Evolutionary conservation across 345 rosid species (phyloP).

Genomic region (Eutrema heterophyllum): DNA sequence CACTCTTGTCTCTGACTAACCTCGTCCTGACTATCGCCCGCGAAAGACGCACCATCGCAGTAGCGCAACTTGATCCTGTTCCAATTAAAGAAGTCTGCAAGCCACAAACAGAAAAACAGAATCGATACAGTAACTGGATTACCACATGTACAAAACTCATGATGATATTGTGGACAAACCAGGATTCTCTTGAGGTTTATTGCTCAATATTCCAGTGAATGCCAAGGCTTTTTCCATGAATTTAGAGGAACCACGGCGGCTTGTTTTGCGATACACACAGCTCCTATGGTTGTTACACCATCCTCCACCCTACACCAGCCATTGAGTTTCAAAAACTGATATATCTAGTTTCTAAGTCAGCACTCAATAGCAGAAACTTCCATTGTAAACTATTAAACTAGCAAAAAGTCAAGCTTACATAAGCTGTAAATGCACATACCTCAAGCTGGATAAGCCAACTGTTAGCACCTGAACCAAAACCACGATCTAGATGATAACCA

Average conservation of each 20-base stretch:
- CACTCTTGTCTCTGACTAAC: constrained; percentile 29
- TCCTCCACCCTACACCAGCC: constrained; percentile 72
- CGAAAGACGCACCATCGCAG: constrained; percentile 97
- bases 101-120: not conserved
- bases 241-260: constrained; percentile 72
- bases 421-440: constrained; percentile 36
- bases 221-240: constrained; percentile 65
- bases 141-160: not conserved
- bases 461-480: constrained; percentile 67
- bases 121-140: not conserved
- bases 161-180: constrained; percentile 35
- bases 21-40: constrained; percentile 69
- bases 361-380: not conserved
- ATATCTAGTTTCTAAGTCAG: not conserved
- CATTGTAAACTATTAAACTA: not conserved
- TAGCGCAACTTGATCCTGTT: constrained; percentile 84
- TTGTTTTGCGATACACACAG: constrained; percentile 69
- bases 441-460: constrained; percentile 91
- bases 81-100: constrained; percentile 91
- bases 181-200: constrained; percentile 76
- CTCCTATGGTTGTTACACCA: constrained; percentile 62
- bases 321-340: not conserved
- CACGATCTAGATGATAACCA: constrained; percentile 78
- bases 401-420: not conserved
- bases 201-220: constrained; percentile 76